phyloP scores from a whole-genome alignment of 2,329 filamentous ascomycete genomes.

The Achaetomium macrosporum region DNA sequence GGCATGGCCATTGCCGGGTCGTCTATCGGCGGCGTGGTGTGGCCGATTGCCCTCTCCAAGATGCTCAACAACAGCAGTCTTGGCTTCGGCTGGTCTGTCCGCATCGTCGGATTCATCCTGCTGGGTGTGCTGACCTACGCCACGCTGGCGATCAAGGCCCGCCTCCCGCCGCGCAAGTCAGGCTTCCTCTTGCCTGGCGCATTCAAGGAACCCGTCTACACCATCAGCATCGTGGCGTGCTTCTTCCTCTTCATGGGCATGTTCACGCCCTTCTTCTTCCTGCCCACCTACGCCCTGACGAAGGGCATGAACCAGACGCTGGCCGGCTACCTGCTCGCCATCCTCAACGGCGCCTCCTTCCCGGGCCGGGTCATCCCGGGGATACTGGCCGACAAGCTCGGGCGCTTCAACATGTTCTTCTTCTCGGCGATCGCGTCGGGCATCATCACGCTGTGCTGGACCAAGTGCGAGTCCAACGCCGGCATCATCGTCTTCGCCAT shows the following conservation, averaged over 20 bases:
- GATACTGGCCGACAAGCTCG: constrained; percentile 52
- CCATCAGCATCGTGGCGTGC: constrained; percentile 27
- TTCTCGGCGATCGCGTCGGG: constrained; percentile 26
- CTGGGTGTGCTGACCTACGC: constrained; percentile 38
- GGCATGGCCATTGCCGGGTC: constrained; percentile 43
- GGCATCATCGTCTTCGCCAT: constrained; percentile 35
- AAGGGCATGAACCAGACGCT: constrained; percentile 49
- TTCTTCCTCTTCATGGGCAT: constrained; percentile 41
- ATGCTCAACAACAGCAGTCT: constrained; percentile 41
- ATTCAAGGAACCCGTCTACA: constrained; percentile 29
- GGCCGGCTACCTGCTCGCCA: constrained; percentile 60
- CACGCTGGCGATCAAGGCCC: constrained; percentile 27
- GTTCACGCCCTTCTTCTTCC: constrained; percentile 54
- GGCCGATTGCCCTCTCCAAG: constrained; percentile 43
- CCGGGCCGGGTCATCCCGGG: constrained; percentile 39
- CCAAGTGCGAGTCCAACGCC: constrained; percentile 26
- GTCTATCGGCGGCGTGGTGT: constrained; percentile 45
- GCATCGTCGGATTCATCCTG: constrained; percentile 47
- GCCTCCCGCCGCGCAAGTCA: constrained; percentile 32
- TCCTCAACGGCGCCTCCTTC: constrained; percentile 59
- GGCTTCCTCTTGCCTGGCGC: constrained; percentile 38
- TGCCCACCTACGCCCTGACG: constrained; percentile 53
- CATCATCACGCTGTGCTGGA: constrained; percentile 36
- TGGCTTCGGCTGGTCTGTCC: constrained; percentile 48
- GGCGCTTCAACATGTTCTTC: constrained; percentile 45